Base-by-base conservation (phyloP, 345 rosid species). In the Syzygium aromaticum region DNA sequence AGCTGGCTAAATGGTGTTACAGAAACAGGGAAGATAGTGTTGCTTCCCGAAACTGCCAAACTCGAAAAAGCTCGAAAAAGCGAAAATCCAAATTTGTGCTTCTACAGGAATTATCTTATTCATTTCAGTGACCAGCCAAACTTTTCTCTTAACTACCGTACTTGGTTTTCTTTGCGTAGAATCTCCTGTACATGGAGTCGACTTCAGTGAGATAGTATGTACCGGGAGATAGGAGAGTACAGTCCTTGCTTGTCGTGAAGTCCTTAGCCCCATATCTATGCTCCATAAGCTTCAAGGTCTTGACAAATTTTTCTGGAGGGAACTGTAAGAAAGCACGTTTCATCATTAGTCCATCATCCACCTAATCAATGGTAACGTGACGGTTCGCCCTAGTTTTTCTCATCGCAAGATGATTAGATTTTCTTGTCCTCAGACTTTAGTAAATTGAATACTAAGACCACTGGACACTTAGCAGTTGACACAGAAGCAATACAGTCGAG, bases 121-220 rank as follows among this genome's bases (percentile, higher is more conserved):
- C 46, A 67, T 67, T 67, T 30, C 43, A 17, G 78, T 67, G 78
- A 67, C 78, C 46, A 67, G 78, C 78, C 43, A 38, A 67, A 67
- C 78, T 67, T 33, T 67, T 67, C 43, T 30, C 78, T 3, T 13
- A 17, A 67, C 38, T 33, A 67, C 27, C 63, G 10, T 86, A 93
- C 11, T 78, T 89, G 28, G 87, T 86, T 92, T 94, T 96, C 93
- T 92, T 89, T 56, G 95, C 91, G 54, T 98, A 98, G 91, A 96
- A 98, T 91, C 98, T 94, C 87, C 99, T 93, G 92, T 96, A 96
- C 96, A 89, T 91, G 73, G 96, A 92, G 90, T 98, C 99, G 17
- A 96, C 99, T 93, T 96, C 97, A 9, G 96, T 96, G 87, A 98
- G 97, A 87, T 95, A 96, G 93, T 94, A 96, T 49, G 99, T 94